Conservation (phyloP, 192 early-diverging fungal genomes). For the Piromyces finnis region DNA sequence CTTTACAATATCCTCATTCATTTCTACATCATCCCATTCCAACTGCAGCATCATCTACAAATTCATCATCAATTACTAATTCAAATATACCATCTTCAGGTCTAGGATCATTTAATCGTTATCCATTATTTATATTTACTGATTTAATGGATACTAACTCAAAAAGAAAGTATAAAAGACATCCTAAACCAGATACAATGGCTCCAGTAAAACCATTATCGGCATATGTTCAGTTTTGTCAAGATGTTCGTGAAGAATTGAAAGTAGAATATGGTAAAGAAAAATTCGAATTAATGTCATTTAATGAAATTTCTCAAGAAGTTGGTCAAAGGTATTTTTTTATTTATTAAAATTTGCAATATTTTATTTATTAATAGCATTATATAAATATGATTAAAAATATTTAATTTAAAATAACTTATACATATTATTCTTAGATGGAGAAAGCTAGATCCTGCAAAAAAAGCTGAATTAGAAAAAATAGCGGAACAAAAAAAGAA, state of each 20-base stretch:
- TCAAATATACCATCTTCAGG: background rate
- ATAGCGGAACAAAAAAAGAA: background rate
- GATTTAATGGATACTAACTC: background rate
- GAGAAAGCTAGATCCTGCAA: background rate
- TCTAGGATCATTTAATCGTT: background rate
- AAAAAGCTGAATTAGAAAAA: background rate
- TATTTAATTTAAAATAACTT: too few species aligned
- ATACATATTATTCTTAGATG: background rate
- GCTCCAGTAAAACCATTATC: conserved; percentile 22
- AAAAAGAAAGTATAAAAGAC: conserved; percentile 21
- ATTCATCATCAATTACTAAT: background rate
- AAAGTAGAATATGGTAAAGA: background rate
- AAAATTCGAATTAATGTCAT: background rate
- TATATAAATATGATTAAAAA: too few species aligned
- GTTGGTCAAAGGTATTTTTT: background rate
- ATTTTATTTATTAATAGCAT: too few species aligned
- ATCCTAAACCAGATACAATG: conserved; percentile 22
- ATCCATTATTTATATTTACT: background rate
- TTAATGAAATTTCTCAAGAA: background rate
- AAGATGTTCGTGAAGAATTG: conserved; percentile 17
- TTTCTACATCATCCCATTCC: background rate
- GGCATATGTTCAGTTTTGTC: conserved; percentile 25
- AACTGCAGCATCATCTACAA: background rate
- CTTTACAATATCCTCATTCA: background rate
- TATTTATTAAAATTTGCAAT: too few species aligned